A percentile compares a stretch with the other conserved stretches of the same genome.
Evolutionary conservation across 2,329 filamentous ascomycete genomes (phyloP).

Genomic region (Blastomyces silverae): DNA sequence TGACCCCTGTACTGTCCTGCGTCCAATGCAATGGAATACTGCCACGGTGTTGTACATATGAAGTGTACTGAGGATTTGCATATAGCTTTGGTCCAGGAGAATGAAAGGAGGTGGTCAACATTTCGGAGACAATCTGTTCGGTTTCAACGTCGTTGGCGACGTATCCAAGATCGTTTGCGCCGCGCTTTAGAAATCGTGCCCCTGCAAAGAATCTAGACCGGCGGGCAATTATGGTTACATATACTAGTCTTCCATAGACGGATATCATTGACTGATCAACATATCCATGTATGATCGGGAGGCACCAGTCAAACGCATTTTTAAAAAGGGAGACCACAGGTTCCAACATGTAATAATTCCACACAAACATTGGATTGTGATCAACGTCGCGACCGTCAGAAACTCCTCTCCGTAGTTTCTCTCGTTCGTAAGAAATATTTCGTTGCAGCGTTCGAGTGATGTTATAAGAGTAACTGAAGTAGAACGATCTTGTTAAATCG

Average conservation of each 20-base stretch:
- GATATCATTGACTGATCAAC: constrained; percentile 82
- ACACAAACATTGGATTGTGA: constrained; percentile 94
- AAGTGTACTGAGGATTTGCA: constrained; percentile 85
- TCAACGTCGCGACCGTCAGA: constrained; percentile 64
- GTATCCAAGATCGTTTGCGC: constrained; percentile 88
- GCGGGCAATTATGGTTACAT: constrained; percentile 88
- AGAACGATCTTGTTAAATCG: constrained; percentile 85
- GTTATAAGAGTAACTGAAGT: constrained; percentile 98
- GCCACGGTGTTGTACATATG: constrained; percentile 91
- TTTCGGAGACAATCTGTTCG: constrained; percentile 95
- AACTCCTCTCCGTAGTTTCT: constrained; percentile 59
- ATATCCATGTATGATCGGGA: constrained; percentile 92
- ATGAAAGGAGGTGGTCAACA: constrained; percentile 91
- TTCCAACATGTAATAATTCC: constrained; percentile 84
- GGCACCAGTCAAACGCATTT: constrained; percentile 89
- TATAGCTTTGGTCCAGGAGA: constrained; percentile 78
- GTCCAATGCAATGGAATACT: constrained; percentile 98
- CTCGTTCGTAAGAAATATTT: constrained; percentile 77
- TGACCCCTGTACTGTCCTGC: constrained; percentile 89
- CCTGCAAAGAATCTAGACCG: constrained; percentile 91
- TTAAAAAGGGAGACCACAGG: constrained; percentile 65
- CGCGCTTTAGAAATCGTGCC: constrained; percentile 86
- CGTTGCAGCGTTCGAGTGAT: constrained; percentile 86
- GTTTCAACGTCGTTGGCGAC: constrained; percentile 99
- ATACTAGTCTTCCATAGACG: constrained; percentile 80